phyloP scores from a whole-genome alignment of 2,329 filamentous ascomycete genomes.

The Aspergillus novofumigatus region DNA sequence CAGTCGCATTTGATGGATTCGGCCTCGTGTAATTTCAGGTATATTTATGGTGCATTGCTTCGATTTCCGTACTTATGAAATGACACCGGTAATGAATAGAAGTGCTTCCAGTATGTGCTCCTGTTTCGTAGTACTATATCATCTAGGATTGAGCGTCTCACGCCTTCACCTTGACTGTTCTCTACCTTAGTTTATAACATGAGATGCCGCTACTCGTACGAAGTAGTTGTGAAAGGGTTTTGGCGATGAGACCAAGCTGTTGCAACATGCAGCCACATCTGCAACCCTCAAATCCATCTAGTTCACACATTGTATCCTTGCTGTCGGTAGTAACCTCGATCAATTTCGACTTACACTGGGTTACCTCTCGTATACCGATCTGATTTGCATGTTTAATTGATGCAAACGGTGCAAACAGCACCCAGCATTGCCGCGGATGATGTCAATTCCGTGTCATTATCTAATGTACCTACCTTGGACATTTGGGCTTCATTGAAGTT shows the following conservation, averaged over 20 bases:
- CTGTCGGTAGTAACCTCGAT: not conserved
- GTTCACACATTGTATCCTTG: not conserved
- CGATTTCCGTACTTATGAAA: constrained; percentile 15
- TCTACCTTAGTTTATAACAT: not conserved
- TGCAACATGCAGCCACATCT: not conserved
- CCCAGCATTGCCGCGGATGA: constrained; percentile 29
- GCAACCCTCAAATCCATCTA: not conserved
- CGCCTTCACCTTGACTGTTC: not conserved
- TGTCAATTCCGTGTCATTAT: constrained; percentile 31
- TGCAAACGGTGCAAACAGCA: constrained; percentile 38
- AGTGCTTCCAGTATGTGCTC: not conserved
- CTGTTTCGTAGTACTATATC: not conserved
- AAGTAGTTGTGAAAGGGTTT: not conserved
- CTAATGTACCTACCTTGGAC: not conserved
- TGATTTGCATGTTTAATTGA: not conserved
- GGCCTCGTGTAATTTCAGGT: constrained; percentile 15
- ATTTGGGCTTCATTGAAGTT: not conserved
- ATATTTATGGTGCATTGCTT: constrained; percentile 19
- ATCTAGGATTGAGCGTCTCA: not conserved
- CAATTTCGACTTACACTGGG: not conserved
- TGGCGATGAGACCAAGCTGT: not conserved
- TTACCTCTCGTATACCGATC: not conserved
- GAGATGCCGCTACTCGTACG: not conserved
- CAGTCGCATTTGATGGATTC: constrained; percentile 16
- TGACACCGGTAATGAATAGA: not conserved